Conservation (phyloP, 352 stramenopile genomes). For the Globisporangium iwayamae region DNA sequence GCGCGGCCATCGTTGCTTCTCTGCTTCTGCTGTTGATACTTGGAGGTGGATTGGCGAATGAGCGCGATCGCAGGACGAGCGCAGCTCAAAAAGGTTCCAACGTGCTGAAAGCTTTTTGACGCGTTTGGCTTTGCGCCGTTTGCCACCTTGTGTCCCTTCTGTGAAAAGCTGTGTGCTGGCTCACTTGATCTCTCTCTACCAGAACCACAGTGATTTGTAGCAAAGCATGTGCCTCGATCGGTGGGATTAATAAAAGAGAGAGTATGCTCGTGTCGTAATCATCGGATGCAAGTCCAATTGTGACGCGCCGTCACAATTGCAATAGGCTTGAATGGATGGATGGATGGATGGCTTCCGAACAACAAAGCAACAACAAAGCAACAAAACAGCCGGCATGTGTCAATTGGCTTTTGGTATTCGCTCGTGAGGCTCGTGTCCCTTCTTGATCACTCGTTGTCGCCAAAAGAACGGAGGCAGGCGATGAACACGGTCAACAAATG, state of each 20-base stretch:
- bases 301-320: too few species aligned
- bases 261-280: too few species aligned
- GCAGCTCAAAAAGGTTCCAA: background rate
- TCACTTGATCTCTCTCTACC: too few species aligned
- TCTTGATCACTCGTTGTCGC: background rate
- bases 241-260: too few species aligned
- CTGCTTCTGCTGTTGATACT: background rate
- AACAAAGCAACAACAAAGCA: too few species aligned
- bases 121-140: background rate
- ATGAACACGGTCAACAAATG: background rate
- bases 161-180: background rate
- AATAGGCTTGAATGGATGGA: too few species aligned
- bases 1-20: conserved; percentile 2
- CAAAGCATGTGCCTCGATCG: too few species aligned
- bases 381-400: too few species aligned
- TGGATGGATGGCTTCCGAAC: too few species aligned
- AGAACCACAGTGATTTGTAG: too few species aligned
- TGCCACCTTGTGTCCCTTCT: background rate
- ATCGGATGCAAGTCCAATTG: too few species aligned
- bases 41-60: conserved; percentile 12
- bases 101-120: background rate
- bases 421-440: background rate
- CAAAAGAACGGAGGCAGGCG: background rate
- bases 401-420: too few species aligned
- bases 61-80: background rate